Evolutionary conservation across 805 yeast genomes (phyloP).

Genomic region (Candida sanyiensis): DNA sequence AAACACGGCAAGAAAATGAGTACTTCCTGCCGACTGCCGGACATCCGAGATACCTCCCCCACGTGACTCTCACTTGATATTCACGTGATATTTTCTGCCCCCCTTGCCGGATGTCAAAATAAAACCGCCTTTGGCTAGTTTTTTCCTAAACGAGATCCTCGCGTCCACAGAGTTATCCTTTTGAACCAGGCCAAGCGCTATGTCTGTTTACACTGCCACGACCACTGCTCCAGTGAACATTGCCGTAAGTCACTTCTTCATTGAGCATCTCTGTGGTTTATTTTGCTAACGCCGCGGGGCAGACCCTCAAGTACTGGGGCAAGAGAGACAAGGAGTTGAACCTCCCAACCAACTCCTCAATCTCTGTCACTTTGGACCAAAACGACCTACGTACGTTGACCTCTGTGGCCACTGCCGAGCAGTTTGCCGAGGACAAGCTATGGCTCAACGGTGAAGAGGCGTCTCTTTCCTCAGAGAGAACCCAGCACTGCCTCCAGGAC

Average conservation of each 20-base stretch:
- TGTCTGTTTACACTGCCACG: constrained; percentile 64
- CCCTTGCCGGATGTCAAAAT: too few species aligned
- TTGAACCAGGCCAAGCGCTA: constrained; percentile 16
- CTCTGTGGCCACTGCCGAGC: constrained; percentile 66
- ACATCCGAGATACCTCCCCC: too few species aligned
- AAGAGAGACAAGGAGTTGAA: constrained; percentile 86
- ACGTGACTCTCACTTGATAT: too few species aligned
- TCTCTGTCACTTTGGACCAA: constrained; percentile 90
- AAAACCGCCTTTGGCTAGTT: background rate
- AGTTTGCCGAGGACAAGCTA: constrained; percentile 57
- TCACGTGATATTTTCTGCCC: too few species aligned
- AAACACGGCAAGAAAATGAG: too few species aligned
- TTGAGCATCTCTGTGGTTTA: too few species aligned
- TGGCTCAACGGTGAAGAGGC: constrained; percentile 86
- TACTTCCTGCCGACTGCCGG: too few species aligned
- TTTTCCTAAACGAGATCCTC: too few species aligned
- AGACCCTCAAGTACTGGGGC: constrained; percentile 98
- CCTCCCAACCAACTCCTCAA: constrained; percentile 93
- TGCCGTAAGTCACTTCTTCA: constrained; percentile 54
- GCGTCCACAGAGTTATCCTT: background rate
- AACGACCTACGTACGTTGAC: constrained; percentile 88
- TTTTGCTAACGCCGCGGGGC: background rate
- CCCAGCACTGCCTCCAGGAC: constrained; percentile 71
- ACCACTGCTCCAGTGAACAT: constrained; percentile 96
- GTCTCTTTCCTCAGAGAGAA: constrained; percentile 54